Evolutionary conservation across 805 yeast species (phyloP).

Genomic region (Barnettozyma vustinii): DNA sequence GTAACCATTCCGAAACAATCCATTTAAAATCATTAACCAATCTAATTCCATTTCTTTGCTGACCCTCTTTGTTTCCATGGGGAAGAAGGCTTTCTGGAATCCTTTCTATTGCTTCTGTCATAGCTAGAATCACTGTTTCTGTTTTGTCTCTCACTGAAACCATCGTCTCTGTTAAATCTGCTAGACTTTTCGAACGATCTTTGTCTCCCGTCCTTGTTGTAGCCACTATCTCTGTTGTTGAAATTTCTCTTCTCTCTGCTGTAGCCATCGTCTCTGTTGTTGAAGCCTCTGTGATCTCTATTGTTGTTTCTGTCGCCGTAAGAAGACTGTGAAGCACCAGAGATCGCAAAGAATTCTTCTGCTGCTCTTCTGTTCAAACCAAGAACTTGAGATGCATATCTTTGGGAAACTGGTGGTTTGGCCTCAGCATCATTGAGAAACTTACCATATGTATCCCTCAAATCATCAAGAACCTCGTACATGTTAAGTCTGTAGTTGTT

Average conservation of each 20-base stretch:
- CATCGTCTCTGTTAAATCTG: neutral
- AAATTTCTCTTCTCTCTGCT: neutral
- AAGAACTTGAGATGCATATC: constrained; percentile 19
- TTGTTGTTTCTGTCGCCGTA: neutral
- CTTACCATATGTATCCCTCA: constrained; percentile 26
- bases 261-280: constrained; percentile 2
- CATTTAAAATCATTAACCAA: neutral
- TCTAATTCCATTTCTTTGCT: neutral
- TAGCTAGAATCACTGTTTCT: neutral
- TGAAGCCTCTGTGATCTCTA: neutral
- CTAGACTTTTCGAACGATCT: neutral
- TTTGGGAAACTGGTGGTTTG: constrained; percentile 19
- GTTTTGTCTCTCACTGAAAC: neutral
- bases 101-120: constrained; percentile 1
- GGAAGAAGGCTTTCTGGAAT: neutral
- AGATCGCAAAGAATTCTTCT: constrained; percentile 16
- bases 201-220: constrained; percentile 6
- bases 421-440: constrained; percentile 15
- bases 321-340: neutral
- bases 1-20: neutral
- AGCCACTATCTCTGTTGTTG: constrained; percentile 1
- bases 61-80: constrained; percentile 1
- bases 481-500: constrained; percentile 29
- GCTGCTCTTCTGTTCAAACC: constrained; percentile 20
- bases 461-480: constrained; percentile 29